Base-by-base conservation (phyloP, 306 rosid genomes). In the Betula pendula region DNA sequence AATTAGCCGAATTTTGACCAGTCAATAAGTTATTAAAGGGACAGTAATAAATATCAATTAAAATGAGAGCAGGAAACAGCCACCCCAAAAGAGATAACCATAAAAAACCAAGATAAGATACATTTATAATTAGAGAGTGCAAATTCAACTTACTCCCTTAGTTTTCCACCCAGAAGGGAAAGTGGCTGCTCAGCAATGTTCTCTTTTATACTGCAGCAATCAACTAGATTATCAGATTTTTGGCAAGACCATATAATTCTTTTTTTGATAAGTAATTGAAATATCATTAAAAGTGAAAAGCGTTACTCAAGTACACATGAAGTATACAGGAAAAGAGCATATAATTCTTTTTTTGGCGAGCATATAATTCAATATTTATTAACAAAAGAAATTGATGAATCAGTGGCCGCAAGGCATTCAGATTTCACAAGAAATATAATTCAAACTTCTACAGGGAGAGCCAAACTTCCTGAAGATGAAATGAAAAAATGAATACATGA, bases 151-250 rank as follows among this genome's bases (percentile, higher is more conserved):
- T 80, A 96, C 99, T 96, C 99, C 82, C 99, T 91, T 81, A 96
- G 87, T 84, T 80, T 96, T 84, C 99, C 99, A 24, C 97, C 84
- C 19, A 48, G 85, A 83, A 96, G 88, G 84, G 79, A 80, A 68
- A 85, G 72, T 72, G 99, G 99, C 88, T 91, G 99, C 81, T 93
- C 97, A 13, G 93, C 89, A 68, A 93, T 87, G 86, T 87, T 91
- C 90, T 96, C 99, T 86, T 96, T 96, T 81, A 96, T 83, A 78
- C 99, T 96, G 97, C 87, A 79, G 71, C 79, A 69, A 49, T 17
- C 66, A 62, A 73, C 71, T 78, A 27, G 44, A 75, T 77, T 58
- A 65, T 69, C 76, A 63, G 55, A 44, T 22, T 75, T 70, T 66
- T 8, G 2, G 51, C 9, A n/a, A 58, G 2, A 51, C 10, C 65